Base-by-base conservation (phyloP, 371 early-diverging fungal species). In the Lichtheimia hyalospora region DNA sequence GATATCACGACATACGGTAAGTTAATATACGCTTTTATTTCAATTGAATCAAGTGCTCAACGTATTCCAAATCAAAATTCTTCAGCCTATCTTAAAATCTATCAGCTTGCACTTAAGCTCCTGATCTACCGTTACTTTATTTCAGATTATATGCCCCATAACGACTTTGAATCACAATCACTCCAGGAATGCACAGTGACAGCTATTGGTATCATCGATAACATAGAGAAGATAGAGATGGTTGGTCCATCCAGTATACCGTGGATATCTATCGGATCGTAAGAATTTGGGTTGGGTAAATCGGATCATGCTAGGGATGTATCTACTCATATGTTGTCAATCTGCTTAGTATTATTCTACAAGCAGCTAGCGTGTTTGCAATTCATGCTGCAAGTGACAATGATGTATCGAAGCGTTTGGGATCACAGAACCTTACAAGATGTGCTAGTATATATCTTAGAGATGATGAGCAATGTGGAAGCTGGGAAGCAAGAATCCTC, bases 341-440 rank as follows among this genome's bases (percentile, higher is more conserved):
- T 16, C 21, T 39, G 15, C 13, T 4, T 53, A 76, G 77, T 41
- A 43, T 70, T 21, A 59, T 68, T 7, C 70, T 74, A 39, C 77
- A 78, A 57, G 71, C 74, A 18, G 70, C 74, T 16, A 72, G 72
- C 42, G 65, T 78, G 21, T 74, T 78, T 54, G 51, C 74, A 24
- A 69, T 72, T 48, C 70, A 70, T 43, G 68, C 75, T 13, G 70
- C 67, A 52, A 66, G 73, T 7, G 66, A 67, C 18, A 74, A 72
- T 21, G 52, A 46, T 2, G 49, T 40, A n/a, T 15, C 69, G 3
- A 57, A 52, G 6, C 61, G 61, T 10, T 61, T 70, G 53, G 70
- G 73, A 4, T 51, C 20, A 18, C 46, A 53, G 5, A 58, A 70
- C 27, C 34, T 76, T 14, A 28, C 54, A 3, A 57, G 66, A 48